A percentile compares a stretch with the other conserved stretches of the same genome.
Evolutionary conservation across 352 stramenopile species (phyloP).

Genomic region (Pythium apleroticum): DNA sequence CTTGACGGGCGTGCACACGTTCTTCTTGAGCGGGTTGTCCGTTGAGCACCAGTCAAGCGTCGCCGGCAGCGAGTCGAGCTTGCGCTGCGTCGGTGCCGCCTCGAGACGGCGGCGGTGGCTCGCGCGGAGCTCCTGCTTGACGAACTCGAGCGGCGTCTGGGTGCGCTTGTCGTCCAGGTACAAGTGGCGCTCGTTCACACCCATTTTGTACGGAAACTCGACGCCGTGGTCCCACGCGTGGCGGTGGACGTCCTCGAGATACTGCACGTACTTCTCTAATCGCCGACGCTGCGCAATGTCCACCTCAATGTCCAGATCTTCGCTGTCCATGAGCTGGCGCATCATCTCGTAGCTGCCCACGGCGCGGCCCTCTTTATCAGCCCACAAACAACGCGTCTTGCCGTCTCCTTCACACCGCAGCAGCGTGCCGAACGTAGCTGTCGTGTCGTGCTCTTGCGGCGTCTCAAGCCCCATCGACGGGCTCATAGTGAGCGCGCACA

Average conservation of each 20-base stretch:
- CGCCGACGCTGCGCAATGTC: slow-evolving; percentile 42
- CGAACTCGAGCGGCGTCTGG: slow-evolving; percentile 50
- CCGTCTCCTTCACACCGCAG: slow-evolving; percentile 36
- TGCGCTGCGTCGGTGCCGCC: slow-evolving; percentile 2
- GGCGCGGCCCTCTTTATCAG: slow-evolving; percentile 36
- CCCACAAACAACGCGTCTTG: slow-evolving; percentile 49
- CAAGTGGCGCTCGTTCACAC: slow-evolving; percentile 67
- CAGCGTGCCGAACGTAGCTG: slow-evolving; percentile 57
- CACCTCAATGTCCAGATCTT: slow-evolving; percentile 33
- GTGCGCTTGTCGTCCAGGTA: slow-evolving; percentile 45
- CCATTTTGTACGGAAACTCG: slow-evolving; percentile 59
- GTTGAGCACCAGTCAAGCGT: slow-evolving; percentile 75
- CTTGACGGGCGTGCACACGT: slow-evolving; percentile 74
- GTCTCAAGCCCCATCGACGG: not conserved
- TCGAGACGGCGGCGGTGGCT: slow-evolving; percentile 35
- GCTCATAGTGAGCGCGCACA: slow-evolving; percentile 7
- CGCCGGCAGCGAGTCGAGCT: slow-evolving; percentile 28
- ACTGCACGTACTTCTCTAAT: slow-evolving; percentile 61
- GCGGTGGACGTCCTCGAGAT: slow-evolving; percentile 67
- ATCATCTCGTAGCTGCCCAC: slow-evolving; percentile 47
- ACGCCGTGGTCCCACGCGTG: slow-evolving; percentile 40
- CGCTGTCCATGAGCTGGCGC: slow-evolving; percentile 54
- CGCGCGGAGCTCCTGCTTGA: slow-evolving; percentile 55
- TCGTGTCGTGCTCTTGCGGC: not conserved
- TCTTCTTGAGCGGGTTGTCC: slow-evolving; percentile 61